Percentiles rank a stretch among this genome's conserved stretches.
These are phyloP conservation scores for Candida coleopterorum DNA, from an alignment of 805 yeast genomes.

Conservation along the genomic window DNA sequence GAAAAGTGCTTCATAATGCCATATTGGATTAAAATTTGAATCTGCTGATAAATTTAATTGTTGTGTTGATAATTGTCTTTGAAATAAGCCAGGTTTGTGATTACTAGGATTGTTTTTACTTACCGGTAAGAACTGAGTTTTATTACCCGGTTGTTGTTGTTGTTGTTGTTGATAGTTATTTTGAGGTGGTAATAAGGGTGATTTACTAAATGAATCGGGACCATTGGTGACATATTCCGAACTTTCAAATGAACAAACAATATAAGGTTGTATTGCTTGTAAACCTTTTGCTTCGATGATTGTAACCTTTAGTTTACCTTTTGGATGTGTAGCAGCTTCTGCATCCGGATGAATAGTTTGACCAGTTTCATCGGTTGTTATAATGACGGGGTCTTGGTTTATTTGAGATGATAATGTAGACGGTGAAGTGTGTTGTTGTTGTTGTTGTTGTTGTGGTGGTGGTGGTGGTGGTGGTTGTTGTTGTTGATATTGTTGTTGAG, in stretches of 20 bases:
- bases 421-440: neutral
- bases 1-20: constrained; percentile 91
- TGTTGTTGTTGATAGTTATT: constrained; percentile 1
- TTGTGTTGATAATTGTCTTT: constrained; percentile 34
- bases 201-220: constrained; percentile 47
- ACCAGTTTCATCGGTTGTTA: constrained; percentile 40
- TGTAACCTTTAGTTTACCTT: constrained; percentile 78
- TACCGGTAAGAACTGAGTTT: constrained; percentile 11
- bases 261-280: constrained; percentile 69
- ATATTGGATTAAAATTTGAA: constrained; percentile 58
- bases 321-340: constrained; percentile 42
- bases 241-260: constrained; percentile 86
- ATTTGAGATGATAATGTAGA: neutral
- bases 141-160: too few species aligned
- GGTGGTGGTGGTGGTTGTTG: constrained; percentile 2
- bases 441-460: neutral
- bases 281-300: constrained; percentile 76
- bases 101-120: constrained; percentile 7
- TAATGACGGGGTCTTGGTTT: constrained; percentile 21
- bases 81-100: constrained; percentile 31
- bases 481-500: constrained; percentile 10
- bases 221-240: constrained; percentile 86
- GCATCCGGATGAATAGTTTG: constrained; percentile 23
- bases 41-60: constrained; percentile 24
- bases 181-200: constrained; percentile 15